These are phyloP conservation scores for Penicillium vulpinum DNA, from an alignment of 2,329 filamentous ascomycete species.

Conservation along the genomic window DNA sequence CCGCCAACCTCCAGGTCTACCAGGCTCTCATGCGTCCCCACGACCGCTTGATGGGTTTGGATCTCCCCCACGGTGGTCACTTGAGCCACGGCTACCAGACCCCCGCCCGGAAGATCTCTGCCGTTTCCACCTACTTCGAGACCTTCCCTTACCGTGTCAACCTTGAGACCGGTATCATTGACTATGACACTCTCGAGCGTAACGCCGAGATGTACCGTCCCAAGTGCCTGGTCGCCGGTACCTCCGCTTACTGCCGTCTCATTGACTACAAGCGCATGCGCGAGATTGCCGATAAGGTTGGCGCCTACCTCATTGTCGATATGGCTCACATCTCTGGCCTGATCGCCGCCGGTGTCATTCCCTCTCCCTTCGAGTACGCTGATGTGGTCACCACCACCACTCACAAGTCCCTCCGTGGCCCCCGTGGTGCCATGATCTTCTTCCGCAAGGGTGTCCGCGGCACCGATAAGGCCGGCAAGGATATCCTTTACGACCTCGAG, in stretches of 20 bases:
- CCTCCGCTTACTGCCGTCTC: constrained; percentile 91
- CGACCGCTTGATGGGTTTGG: constrained; percentile 94
- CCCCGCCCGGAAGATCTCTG: constrained; percentile 91
- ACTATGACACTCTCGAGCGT: constrained; percentile 89
- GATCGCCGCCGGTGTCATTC: constrained; percentile 86
- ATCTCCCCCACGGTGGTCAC: constrained; percentile 94
- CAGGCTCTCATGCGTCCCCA: constrained; percentile 91
- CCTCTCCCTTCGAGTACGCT: constrained; percentile 82
- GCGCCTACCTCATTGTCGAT: constrained; percentile 89
- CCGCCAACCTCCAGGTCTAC: constrained; percentile 97
- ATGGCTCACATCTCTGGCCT: constrained; percentile 98
- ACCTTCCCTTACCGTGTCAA: constrained; percentile 92
- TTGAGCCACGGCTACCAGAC: constrained; percentile 97
- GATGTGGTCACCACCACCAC: constrained; percentile 98
- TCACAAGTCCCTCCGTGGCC: constrained; percentile 94
- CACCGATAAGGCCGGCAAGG: constrained; percentile 82
- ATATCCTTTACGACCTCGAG: constrained; percentile 87
- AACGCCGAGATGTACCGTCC: constrained; percentile 86
- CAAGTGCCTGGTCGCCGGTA: constrained; percentile 92
- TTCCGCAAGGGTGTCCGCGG: constrained; percentile 88
- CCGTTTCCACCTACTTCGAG: constrained; percentile 98
- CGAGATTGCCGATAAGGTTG: constrained; percentile 84
- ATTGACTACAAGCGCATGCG: constrained; percentile 95
- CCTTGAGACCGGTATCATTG: constrained; percentile 86
- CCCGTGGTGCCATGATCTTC: constrained; percentile 97